Conservation (phyloP, 2,329 filamentous ascomycete genomes). For the Scedosporium apiospermum region DNA sequence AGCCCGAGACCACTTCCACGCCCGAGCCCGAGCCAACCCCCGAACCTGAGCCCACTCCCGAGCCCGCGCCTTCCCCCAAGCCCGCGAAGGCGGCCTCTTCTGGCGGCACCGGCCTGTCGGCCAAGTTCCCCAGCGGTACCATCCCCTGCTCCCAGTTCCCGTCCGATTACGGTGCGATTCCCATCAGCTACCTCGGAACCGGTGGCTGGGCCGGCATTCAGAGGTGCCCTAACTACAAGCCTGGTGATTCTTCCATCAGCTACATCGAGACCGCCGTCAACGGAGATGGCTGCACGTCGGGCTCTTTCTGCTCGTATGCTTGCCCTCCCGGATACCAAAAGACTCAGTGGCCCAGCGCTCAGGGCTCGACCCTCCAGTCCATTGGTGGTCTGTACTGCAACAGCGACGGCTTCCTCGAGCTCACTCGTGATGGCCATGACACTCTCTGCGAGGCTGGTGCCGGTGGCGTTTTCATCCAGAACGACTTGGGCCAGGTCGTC, state of each 20-base stretch:
- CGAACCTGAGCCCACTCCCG: slow-evolving; percentile 11
- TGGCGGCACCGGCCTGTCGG: slow-evolving; percentile 45
- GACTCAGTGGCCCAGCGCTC: slow-evolving; percentile 72
- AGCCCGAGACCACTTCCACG: slow-evolving; percentile 25
- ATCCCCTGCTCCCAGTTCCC: slow-evolving; percentile 68
- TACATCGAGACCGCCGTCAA: slow-evolving; percentile 55
- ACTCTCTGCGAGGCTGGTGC: slow-evolving; percentile 69
- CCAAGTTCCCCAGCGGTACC: slow-evolving; percentile 66
- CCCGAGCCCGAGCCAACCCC: slow-evolving; percentile 18
- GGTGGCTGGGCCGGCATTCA: slow-evolving; percentile 78
- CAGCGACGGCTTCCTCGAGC: slow-evolving; percentile 58
- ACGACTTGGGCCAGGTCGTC: slow-evolving; percentile 57
- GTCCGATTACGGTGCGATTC: slow-evolving; percentile 67
- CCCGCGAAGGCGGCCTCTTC: slow-evolving; percentile 12
- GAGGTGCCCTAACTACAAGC: slow-evolving; percentile 41
- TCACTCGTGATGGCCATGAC: slow-evolving; percentile 59
- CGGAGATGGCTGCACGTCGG: slow-evolving; percentile 50
- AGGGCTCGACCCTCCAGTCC: slow-evolving; percentile 74
- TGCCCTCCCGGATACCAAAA: slow-evolving; percentile 91
- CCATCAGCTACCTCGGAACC: slow-evolving; percentile 58
- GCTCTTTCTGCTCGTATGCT: slow-evolving; percentile 80
- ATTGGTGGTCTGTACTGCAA: slow-evolving; percentile 83
- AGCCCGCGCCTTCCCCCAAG: slow-evolving; percentile 14
- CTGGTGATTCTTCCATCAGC: slow-evolving; percentile 44
- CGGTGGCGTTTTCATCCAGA: slow-evolving; percentile 63